Evolutionary conservation across 164 flowering plant genomes (phyloP), one percentile per base, ranked within the genome.

Genomic region (Houttuynia cordata): DNA sequence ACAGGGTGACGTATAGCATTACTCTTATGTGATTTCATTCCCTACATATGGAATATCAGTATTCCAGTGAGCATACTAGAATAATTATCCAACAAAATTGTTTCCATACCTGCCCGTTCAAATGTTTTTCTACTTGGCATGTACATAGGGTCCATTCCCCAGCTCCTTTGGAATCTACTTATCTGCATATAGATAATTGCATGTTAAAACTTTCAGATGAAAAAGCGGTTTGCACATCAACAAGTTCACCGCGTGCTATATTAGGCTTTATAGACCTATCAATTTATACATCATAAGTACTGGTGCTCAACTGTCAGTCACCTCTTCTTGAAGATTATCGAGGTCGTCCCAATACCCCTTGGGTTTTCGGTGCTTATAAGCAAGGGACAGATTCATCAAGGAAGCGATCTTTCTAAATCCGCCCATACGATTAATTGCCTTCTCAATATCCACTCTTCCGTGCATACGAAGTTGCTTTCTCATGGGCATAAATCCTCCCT

Each of bases 401-500:
- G 82, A 69, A 24, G 96, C 91, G 22, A 92, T 86, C 70, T 79
- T 87, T 73, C 93, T 76, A 56, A 89, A 92, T 42, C 98, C 98
- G 61, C 98, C 98, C 96, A 83, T 87, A 37, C 85, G 86, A 21
- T 82, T 81, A 37, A 92, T 89, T 70, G 98, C 96, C 74, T 89
- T 92, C 76, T 92, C 96, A 65, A 92, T 87, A 72, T 92, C 96
- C 58, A 86, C 82, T 69, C 98, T 84, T 47, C 96, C 94, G 66
- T 89, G 87, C 65, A 72, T 56, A 51, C 96, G 82, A 45, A 92
- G 91, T 65, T 89, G 90, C 74, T 89, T 92, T 71, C 98, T 79
- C 98, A 92, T 87, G 14, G 98, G 98, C 98, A 92, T 92, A 70
- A 87, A 92, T 51, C 96, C 96, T 78, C 87, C 96, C 67, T 83